Evolutionary conservation across 495 filamentous ascomycete genomes (phyloP).

Genomic region (Xylaria venustula): DNA sequence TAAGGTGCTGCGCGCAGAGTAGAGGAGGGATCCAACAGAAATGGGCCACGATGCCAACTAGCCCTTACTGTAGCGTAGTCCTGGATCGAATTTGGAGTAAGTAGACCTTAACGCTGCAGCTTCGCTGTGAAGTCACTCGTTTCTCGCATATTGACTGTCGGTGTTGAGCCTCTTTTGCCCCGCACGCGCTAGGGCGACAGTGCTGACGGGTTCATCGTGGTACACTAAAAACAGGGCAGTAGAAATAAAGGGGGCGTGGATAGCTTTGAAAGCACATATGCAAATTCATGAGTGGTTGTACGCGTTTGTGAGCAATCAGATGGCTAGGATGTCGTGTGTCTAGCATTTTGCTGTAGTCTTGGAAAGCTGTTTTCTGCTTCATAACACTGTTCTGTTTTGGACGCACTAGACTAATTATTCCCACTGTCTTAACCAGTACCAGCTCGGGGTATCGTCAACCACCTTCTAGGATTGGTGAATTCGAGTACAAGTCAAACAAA

Average conservation of each 20-base stretch:
- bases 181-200: neutral
- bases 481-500: neutral
- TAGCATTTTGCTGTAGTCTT: neutral
- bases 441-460: neutral
- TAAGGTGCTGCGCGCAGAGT: neutral
- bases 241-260: too few relatives aligned
- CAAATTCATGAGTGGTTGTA: too few relatives aligned
- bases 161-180: neutral
- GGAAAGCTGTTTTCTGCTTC: neutral
- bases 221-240: too few relatives aligned
- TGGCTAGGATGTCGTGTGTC: neutral
- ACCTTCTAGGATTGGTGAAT: neutral
- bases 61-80: neutral
- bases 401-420: neutral
- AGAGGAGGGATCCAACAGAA: neutral
- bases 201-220: too few relatives aligned
- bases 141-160: neutral
- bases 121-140: conserved; percentile 1
- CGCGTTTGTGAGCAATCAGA: neutral
- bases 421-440: neutral
- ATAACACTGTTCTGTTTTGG: neutral
- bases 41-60: neutral
- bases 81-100: neutral
- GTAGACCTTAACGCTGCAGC: neutral
- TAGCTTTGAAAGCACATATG: too few relatives aligned